Percentiles rank a stretch among this genome's conserved stretches.
Conservation (phyloP, 768 basidiomycete species). For the Guyanaporus albipodus region DNA sequence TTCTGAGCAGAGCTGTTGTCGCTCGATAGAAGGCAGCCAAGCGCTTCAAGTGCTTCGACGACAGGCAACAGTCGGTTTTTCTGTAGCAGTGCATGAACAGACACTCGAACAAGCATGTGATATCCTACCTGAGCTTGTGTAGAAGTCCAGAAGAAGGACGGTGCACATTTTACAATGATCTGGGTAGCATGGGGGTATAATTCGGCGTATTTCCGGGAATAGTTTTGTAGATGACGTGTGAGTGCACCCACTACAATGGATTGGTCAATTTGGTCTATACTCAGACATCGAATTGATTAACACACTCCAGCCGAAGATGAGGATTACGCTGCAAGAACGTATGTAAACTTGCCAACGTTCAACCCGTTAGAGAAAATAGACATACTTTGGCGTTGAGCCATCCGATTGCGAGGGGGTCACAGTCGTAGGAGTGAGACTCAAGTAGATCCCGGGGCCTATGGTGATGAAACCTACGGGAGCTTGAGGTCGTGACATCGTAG, state of each 20-base stretch:
- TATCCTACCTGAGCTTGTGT: constrained; percentile 11
- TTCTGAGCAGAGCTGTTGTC: not conserved
- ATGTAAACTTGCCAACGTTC: not conserved
- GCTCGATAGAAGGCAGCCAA: constrained; percentile 19
- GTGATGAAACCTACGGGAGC: constrained; percentile 2
- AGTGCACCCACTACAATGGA: constrained; percentile 20
- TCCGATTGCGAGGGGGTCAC: not conserved
- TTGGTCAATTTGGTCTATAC: not conserved
- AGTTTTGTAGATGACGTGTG: constrained; percentile 25
- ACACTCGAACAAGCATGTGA: not conserved
- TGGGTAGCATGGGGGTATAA: constrained; percentile 27
- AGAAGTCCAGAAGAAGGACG: constrained; percentile 19
- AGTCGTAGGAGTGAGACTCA: not conserved
- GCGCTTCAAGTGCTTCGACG: constrained; percentile 19
- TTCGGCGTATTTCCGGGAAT: constrained; percentile 23
- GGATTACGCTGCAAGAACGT: constrained; percentile 19
- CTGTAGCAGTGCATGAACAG: constrained; percentile 10
- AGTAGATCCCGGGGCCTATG: not conserved
- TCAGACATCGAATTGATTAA: not conserved
- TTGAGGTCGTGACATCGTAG: not conserved
- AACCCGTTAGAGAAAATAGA: not conserved
- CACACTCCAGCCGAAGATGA: constrained; percentile 31
- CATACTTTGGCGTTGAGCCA: constrained; percentile 22
- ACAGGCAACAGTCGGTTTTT: constrained; percentile 19
- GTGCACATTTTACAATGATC: constrained; percentile 23